Base-by-base conservation (phyloP, 305 asterid genomes). In the Fraxinus latifolia region DNA sequence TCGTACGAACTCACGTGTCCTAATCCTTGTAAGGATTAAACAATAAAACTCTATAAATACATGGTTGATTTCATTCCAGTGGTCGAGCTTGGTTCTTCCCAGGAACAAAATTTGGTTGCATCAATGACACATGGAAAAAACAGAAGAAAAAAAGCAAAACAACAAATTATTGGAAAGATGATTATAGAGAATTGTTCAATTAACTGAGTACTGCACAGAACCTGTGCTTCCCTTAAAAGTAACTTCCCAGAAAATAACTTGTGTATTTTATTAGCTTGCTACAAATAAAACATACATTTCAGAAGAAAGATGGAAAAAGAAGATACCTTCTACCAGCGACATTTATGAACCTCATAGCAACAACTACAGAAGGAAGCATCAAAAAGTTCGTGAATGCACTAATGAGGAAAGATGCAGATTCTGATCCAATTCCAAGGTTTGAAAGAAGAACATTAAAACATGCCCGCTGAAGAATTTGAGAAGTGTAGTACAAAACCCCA, bases 261-360 rank as follows among this genome's bases (percentile, higher is more conserved):
- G 58, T 44, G 15, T 44, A 44, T 44, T 44, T 44, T 44, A 44
- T 44, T 53, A 17, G 5, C 23, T 15, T 6, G 7, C 9, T 15
- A 9, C 25, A 53, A n/a, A 53, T 1, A 21, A 5, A 53, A 15
- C 65, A 4, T 53, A 17, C 65, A 44, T 53, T 53, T 7, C 4
- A 25, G 2, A 72, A 60, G 14, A 11, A 31, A 60, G 9, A 11
- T 19, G 9, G n/a, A 25, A 78, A 14, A 23, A 31, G 44, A 27
- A 81, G 27, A 77, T 89, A 94, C 97, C 98, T 92, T 90, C 98
- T 87, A 65, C 97, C 94, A 5, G 95, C 82, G 8, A 89, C 80
- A 74, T 93, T 97, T 97, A 94, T 92, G 89, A 93, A 93, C 86
- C 96, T 87, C 97, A 94, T 94, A 7, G 97, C 98, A 68, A 94